Percentiles rank a stretch among this genome's conserved stretches.
These are phyloP conservation scores for Boletus barrowsii DNA, from an alignment of 768 basidiomycete species.

Conservation along the genomic window DNA sequence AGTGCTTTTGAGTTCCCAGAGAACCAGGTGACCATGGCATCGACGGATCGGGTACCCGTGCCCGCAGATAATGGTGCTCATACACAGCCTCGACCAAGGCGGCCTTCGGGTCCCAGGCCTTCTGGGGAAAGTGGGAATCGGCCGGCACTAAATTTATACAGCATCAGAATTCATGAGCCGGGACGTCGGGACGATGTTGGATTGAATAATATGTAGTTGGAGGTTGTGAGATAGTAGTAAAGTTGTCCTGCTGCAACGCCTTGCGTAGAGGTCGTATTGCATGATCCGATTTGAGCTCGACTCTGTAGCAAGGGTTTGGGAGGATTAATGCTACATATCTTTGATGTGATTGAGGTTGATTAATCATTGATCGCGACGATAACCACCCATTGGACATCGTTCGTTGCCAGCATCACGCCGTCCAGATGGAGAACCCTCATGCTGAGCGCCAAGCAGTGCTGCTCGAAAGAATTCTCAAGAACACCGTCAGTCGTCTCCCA, in stretches of 20 bases:
- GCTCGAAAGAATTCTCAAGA: constrained; percentile 87
- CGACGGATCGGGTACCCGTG: constrained; percentile 3
- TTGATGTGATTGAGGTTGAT: background rate
- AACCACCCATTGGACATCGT: background rate
- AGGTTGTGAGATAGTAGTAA: background rate
- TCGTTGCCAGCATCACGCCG: constrained; percentile 3
- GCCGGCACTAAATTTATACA: constrained; percentile 18
- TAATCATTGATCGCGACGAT: constrained; percentile 3
- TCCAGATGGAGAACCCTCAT: constrained; percentile 89
- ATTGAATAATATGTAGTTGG: background rate
- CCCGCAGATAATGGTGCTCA: background rate
- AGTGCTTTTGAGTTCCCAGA: constrained; percentile 25
- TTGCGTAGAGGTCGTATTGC: constrained; percentile 4
- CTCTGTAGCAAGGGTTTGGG: constrained; percentile 14
- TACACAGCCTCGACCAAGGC: constrained; percentile 24
- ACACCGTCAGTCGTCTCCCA: constrained; percentile 54
- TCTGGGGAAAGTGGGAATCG: constrained; percentile 21
- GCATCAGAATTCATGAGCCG: constrained; percentile 9
- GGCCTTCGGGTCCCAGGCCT: constrained; percentile 34
- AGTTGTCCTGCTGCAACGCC: constrained; percentile 15
- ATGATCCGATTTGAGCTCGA: background rate
- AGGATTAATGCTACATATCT: constrained; percentile 6
- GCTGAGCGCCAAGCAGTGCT: constrained; percentile 89
- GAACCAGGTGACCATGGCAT: background rate
- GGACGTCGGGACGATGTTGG: background rate